A percentile compares a stretch with the other conserved stretches of the same genome.
Conservation (phyloP, 2,329 filamentous ascomycete genomes). For the Sclerotiophoma versabilis region DNA sequence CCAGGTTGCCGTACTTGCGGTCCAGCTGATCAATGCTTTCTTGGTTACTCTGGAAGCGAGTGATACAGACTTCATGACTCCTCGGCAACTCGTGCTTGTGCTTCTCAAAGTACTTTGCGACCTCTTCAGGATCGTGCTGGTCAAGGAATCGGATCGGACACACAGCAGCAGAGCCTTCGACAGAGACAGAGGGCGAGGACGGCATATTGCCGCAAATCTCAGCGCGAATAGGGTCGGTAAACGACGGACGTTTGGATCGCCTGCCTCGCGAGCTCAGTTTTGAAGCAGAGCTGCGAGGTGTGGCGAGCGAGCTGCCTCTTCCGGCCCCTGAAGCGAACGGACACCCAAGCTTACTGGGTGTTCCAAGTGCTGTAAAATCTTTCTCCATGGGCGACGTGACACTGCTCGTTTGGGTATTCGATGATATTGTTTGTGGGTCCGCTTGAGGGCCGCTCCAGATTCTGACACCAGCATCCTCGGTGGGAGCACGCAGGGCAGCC, state of each 20-base stretch:
- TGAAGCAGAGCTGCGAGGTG: constrained; percentile 51
- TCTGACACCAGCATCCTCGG: constrained; percentile 43
- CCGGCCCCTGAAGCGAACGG: constrained; percentile 70
- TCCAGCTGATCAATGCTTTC: constrained; percentile 86
- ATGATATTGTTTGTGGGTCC: constrained; percentile 33
- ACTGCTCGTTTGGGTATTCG: constrained; percentile 42
- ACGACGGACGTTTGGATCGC: constrained; percentile 51
- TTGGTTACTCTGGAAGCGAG: constrained; percentile 86
- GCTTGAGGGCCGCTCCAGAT: constrained; percentile 52
- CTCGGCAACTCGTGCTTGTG: constrained; percentile 95
- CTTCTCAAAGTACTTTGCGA: constrained; percentile 90
- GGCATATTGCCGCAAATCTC: constrained; percentile 52
- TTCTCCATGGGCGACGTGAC: constrained; percentile 69
- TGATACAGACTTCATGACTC: constrained; percentile 91
- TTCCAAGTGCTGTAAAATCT: constrained; percentile 88
- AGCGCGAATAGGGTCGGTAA: constrained; percentile 52
- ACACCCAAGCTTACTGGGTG: constrained; percentile 79
- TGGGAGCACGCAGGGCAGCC: constrained; percentile 32
- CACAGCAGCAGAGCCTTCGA: constrained; percentile 61
- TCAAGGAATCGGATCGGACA: constrained; percentile 94
- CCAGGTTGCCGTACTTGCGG: constrained; percentile 90
- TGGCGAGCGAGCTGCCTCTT: constrained; percentile 54
- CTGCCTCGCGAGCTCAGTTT: constrained; percentile 45
- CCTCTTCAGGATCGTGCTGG: constrained; percentile 90
- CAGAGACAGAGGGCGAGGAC: constrained; percentile 57